Conservation (phyloP, 2,329 filamentous ascomycete species). For the Podosphaera aphanis region DNA sequence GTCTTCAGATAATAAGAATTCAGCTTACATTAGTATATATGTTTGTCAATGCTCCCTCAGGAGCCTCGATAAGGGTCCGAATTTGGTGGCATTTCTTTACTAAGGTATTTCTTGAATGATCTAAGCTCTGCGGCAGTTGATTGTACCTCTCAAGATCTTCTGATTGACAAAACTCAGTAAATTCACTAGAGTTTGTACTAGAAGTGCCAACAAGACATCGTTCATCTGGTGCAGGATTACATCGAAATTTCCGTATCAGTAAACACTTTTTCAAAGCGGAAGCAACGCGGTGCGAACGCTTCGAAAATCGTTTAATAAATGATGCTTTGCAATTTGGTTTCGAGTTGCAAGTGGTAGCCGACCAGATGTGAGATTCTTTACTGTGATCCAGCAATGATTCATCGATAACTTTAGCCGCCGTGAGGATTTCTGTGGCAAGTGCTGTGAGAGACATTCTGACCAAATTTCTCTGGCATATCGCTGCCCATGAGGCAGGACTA, state of each 20-base stretch:
- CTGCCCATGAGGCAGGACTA: not conserved
- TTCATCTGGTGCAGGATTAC: not conserved
- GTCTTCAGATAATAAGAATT: not conserved
- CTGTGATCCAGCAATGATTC: not conserved
- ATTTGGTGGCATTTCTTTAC: not conserved
- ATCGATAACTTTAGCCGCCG: not conserved
- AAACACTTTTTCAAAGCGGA: not conserved
- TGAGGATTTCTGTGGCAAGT: not conserved
- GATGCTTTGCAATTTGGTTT: not conserved
- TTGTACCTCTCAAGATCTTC: not conserved
- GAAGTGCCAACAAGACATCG: not conserved
- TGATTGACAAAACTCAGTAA: not conserved
- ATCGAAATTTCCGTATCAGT: not conserved
- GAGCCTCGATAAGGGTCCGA: not conserved
- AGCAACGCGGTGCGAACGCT: not conserved
- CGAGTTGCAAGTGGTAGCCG: not conserved
- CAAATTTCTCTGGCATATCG: not conserved
- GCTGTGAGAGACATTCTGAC: not conserved
- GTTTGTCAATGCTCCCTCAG: not conserved
- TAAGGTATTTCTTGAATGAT: not conserved
- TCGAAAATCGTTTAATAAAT: not conserved
- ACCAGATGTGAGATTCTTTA: not conserved
- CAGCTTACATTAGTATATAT: conserved; percentile 1
- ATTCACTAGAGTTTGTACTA: not conserved
- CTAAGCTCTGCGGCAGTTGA: not conserved